Percentiles rank a stretch among this genome's conserved stretches.
phyloP scores from a whole-genome alignment of 2,329 filamentous ascomycete genomes.

The Podosphaera aphanis region DNA sequence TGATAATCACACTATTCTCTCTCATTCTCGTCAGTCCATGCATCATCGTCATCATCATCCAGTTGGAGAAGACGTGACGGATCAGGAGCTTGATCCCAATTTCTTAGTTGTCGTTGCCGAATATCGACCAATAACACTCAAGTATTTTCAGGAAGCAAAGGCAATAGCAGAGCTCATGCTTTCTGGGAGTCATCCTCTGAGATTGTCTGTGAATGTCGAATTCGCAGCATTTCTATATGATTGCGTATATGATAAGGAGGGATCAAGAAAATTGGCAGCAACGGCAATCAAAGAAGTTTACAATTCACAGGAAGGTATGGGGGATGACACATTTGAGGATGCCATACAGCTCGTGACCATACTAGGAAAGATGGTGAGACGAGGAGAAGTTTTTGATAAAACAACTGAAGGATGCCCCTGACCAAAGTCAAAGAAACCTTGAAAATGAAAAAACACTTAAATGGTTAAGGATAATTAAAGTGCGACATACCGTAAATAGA shows the following conservation, averaged over 20 bases:
- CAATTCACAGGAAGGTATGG: conserved; percentile 73
- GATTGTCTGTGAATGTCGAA: conserved; percentile 75
- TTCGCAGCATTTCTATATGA: conserved; percentile 87
- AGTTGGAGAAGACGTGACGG: no score
- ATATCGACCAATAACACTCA: conserved; percentile 61
- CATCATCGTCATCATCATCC: no score
- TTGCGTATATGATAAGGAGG: conserved; percentile 61
- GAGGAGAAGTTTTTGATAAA: conserved; percentile 22
- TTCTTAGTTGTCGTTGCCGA: conserved; percentile 61
- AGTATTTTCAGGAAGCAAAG: conserved; percentile 59
- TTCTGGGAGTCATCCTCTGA: conserved; percentile 71
- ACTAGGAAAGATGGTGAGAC: conserved; percentile 70
- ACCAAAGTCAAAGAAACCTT: no score
- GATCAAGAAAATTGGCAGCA: conserved; percentile 53
- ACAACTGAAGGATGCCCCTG: no score
- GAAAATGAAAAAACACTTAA: no score
- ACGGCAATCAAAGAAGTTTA: conserved; percentile 78
- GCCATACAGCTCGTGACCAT: conserved; percentile 72
- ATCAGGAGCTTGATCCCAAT: conserved; percentile 30
- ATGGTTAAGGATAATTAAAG: no score
- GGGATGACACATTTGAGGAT: conserved; percentile 86
- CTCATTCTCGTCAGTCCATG: conserved; percentile 15
- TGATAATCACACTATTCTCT: conserved; percentile 6
- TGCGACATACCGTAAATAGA: no score
- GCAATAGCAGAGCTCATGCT: conserved; percentile 51